Evolutionary conservation across 306 rosid genomes (phyloP).

Genomic region (Fragaria ananassa): DNA sequence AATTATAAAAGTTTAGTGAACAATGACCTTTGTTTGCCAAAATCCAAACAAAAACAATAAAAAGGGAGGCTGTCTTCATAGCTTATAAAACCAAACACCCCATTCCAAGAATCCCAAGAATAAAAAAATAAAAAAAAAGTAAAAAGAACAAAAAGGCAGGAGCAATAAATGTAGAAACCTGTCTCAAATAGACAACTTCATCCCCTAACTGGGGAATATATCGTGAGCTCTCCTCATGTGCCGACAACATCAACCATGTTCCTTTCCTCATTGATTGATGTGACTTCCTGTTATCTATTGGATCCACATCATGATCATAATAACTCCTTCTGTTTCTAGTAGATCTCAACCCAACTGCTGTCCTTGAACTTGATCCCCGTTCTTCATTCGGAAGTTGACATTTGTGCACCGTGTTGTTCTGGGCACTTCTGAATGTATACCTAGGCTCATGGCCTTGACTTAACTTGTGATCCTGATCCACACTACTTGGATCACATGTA

Average conservation of each 20-base stretch:
- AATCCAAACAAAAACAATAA: background rate
- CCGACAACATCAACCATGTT: conserved; percentile 77
- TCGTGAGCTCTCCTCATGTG: conserved; percentile 84
- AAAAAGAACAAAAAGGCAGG: background rate
- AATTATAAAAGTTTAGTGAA: conserved; percentile 1
- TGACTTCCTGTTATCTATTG: conserved; percentile 53
- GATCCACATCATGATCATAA: conserved; percentile 49
- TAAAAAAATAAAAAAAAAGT: background rate
- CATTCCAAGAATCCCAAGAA: background rate
- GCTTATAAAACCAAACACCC: conserved; percentile 1
- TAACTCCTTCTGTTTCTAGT: conserved; percentile 69
- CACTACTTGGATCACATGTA: conserved; percentile 35
- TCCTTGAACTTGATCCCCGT: conserved; percentile 65
- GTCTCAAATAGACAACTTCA: conserved; percentile 88
- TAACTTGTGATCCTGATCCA: conserved; percentile 35
- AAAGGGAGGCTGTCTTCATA: background rate
- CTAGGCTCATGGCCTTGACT: conserved; percentile 48
- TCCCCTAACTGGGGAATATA: conserved; percentile 96
- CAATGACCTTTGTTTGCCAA: background rate
- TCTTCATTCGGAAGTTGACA: conserved; percentile 53
- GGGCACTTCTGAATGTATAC: conserved; percentile 41
- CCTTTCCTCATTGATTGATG: conserved; percentile 55
- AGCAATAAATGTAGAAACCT: conserved; percentile 49
- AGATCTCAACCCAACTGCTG: conserved; percentile 82
- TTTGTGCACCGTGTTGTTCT: conserved; percentile 34